phyloP scores from a whole-genome alignment of 495 filamentous ascomycete genomes.

The Penicillium pulvis region DNA sequence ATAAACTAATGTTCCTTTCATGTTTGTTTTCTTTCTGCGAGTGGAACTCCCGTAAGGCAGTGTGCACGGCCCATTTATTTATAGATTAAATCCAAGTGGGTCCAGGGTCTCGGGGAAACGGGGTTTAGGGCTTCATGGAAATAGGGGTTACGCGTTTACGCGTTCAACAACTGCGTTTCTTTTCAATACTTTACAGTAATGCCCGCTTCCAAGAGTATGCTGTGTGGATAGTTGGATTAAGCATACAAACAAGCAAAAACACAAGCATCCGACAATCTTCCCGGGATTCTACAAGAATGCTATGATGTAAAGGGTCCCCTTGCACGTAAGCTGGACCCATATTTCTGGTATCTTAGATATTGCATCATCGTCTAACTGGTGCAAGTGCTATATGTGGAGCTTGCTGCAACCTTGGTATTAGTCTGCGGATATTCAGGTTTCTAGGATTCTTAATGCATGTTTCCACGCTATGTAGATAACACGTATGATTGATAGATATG shows the following conservation, averaged over 20 bases:
- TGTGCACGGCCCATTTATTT: constrained; percentile 16
- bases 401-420: too few species aligned
- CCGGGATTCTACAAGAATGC: background rate
- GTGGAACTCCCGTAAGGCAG: background rate
- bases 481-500: background rate
- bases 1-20: background rate
- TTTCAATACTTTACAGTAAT: too few species aligned
- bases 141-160: constrained; percentile 3
- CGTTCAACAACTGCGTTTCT: background rate
- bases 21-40: background rate
- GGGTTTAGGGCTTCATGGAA: constrained; percentile 5
- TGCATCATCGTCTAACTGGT: background rate
- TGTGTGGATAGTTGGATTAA: background rate
- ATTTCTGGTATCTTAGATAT: background rate
- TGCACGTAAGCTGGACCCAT: background rate
- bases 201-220: too few species aligned
- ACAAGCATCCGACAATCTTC: background rate
- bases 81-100: constrained; percentile 21
- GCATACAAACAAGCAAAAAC: background rate
- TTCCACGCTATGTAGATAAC: background rate
- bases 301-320: constrained; percentile 3
- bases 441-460: background rate
- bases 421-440: too few species aligned
- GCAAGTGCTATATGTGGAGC: background rate
- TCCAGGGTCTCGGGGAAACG: constrained; percentile 17